These are phyloP conservation scores for Articulospora tetracladia DNA, from an alignment of 495 filamentous ascomycete species.

Conservation along the genomic window DNA sequence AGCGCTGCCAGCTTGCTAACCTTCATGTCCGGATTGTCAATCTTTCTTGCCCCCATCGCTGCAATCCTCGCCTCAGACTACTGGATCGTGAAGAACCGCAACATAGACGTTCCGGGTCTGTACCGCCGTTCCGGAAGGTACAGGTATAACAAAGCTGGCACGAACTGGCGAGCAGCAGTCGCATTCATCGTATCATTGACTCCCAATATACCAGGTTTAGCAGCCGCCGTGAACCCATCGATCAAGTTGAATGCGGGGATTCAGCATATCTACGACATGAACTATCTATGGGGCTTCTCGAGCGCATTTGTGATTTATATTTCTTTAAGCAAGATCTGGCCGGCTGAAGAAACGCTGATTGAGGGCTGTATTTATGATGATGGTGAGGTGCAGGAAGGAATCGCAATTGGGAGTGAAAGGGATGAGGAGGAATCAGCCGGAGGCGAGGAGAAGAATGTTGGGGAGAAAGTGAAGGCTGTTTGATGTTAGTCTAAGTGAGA, in stretches of 20 bases:
- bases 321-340: conserved; percentile 28
- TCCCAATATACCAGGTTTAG: conserved; percentile 35
- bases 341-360: conserved; percentile 27
- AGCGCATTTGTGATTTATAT: conserved; percentile 30
- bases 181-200: conserved; percentile 33
- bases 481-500: no score
- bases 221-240: conserved; percentile 12
- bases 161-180: conserved; percentile 37
- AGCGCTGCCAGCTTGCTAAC: conserved; percentile 50
- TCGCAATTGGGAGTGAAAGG: background rate
- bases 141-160: conserved; percentile 25
- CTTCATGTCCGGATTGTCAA: conserved; percentile 47
- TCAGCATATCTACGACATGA: conserved; percentile 29
- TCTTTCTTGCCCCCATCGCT: conserved; percentile 42
- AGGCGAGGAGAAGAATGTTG: background rate
- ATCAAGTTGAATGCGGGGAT: background rate
- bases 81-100: conserved; percentile 39
- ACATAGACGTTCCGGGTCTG: conserved; percentile 37
- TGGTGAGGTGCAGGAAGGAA: background rate
- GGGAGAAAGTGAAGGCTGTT: background rate
- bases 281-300: conserved; percentile 33
- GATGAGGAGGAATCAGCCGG: background rate
- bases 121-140: conserved; percentile 34
- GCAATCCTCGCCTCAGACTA: conserved; percentile 44
- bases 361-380: conserved; percentile 14